Conservation (phyloP, 345 rosid species). For the Citrus inodora region DNA sequence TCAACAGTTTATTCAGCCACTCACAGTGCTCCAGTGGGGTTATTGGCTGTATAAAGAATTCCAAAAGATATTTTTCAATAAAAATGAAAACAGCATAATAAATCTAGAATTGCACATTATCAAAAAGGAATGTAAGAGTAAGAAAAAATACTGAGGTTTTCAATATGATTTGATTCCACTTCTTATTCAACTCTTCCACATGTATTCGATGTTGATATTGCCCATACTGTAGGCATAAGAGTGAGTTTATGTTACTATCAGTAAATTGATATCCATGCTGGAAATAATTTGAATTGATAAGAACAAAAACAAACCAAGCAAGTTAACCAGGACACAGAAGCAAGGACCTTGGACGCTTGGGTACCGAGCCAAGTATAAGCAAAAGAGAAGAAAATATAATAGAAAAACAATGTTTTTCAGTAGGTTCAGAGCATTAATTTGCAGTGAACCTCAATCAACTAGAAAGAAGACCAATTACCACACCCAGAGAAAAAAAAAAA, state of each 20-base stretch:
- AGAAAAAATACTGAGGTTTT: slow-evolving; percentile 46
- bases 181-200: slow-evolving; percentile 79
- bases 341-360: background rate
- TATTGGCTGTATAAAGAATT: slow-evolving; percentile 47
- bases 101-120: slow-evolving; percentile 8
- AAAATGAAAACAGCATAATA: background rate
- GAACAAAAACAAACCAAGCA: background rate
- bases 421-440: background rate
- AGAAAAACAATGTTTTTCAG: background rate
- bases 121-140: background rate
- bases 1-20: slow-evolving; percentile 86
- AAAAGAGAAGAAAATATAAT: background rate
- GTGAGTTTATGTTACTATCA: background rate
- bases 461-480: background rate
- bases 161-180: slow-evolving; percentile 68
- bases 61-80: background rate
- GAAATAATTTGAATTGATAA: background rate
- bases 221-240: slow-evolving; percentile 52
- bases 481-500: background rate
- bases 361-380: background rate
- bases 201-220: slow-evolving; percentile 57
- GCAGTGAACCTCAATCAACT: background rate
- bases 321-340: background rate
- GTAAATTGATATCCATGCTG: background rate
- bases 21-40: slow-evolving; percentile 94